Evolutionary conservation across 2,329 filamentous ascomycete species (phyloP), one percentile per base, ranked within the genome.

Genomic region (Phyllachora maydis): DNA sequence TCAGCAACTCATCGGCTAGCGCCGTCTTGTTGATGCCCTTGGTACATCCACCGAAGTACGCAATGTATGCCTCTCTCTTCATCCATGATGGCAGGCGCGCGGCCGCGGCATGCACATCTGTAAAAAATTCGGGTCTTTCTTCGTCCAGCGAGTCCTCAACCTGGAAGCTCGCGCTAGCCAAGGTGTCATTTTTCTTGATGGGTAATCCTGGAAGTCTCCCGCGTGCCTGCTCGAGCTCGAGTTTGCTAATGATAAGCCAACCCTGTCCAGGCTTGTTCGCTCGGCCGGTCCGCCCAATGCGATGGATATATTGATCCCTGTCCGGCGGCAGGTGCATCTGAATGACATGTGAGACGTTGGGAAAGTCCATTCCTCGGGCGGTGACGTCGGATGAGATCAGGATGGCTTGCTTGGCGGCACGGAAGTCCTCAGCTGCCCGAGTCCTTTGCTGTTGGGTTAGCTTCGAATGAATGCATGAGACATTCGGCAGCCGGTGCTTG

Each of bases 301-400:
- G 67, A 45, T 82, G 76, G 28, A 83, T 74, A 39, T 82, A 82
- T 18, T 69, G 65, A 40, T 79, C 73, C 14, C 67, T 59, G 30
- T 65, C 60, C 4, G 55, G 49, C 2, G 76, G 71, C 4, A 62
- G 37, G 31, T 76, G 71, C 10, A 78, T 40, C 37, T 83, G 76
- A 28, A 83, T 69, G 30, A 82, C 75, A 37, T 81, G 74, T n/a
- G 71, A 75, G 12, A 83, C 76, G 25, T 67, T 56, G 14, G 76
- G 76, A 48, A 82, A 82, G 42, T 85, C 77, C 71, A 85, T 81
- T 34, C 77, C 77, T 44, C 77, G 60, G 8, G 77, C 75, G 5
- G 75, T 77, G 16, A 85, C 76, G 43, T 85, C 77, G 3, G 76
- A 78, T 2, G 77, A 78, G 41, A 82, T 62, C 21, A 83, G 56